These are phyloP conservation scores for Collariella sp. DNA, from an alignment of 495 filamentous ascomycete species.

Conservation along the genomic window DNA sequence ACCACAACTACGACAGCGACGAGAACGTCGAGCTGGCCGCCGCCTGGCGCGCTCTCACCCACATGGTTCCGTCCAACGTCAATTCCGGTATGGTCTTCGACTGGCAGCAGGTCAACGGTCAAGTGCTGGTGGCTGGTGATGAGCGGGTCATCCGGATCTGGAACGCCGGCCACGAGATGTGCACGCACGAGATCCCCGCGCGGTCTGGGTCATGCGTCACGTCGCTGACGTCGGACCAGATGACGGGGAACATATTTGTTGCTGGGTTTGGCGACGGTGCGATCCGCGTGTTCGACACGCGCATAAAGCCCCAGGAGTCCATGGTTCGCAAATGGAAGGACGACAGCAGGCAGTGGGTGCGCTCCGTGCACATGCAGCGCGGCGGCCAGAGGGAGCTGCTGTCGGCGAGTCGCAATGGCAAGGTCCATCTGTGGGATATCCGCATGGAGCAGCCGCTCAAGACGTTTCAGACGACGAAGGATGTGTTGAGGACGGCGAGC, in stretches of 20 bases:
- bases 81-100: constrained; percentile 95
- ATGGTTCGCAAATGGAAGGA: constrained; percentile 97
- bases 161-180: constrained; percentile 90
- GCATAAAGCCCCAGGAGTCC: constrained; percentile 64
- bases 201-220: constrained; percentile 95
- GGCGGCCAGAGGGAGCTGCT: constrained; percentile 86
- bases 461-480: constrained; percentile 64
- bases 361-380: constrained; percentile 92
- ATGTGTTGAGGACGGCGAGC: constrained; percentile 73
- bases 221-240: constrained; percentile 90
- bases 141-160: constrained; percentile 92
- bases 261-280: constrained; percentile 97
- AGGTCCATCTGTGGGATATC: constrained; percentile 95
- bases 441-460: constrained; percentile 67
- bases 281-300: constrained; percentile 87
- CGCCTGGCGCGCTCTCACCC: constrained; percentile 81
- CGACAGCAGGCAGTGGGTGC: constrained; percentile 77
- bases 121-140: constrained; percentile 88
- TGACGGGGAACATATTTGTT: constrained; percentile 90
- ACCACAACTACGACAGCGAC: constrained; percentile 73
- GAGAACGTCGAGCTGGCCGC: constrained; percentile 77
- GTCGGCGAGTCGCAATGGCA: constrained; percentile 78
- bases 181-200: constrained; percentile 87
- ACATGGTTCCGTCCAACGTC: constrained; percentile 82
- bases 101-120: constrained; percentile 96